Conservation (phyloP, 345 rosid species). For the Citrus mangshanensis region DNA sequence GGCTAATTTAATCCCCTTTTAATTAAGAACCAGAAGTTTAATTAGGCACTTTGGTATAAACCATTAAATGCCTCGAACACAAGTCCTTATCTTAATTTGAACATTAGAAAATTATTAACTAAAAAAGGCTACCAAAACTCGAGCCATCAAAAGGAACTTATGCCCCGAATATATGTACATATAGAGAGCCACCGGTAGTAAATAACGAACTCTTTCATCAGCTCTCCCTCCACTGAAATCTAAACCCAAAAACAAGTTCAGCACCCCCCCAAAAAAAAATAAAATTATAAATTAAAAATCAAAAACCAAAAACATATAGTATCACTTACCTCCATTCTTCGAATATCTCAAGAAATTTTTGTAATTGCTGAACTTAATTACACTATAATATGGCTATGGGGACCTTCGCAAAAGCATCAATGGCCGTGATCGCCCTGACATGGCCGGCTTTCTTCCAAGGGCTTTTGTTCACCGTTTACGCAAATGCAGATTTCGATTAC, state of each 20-base stretch:
- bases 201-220: not conserved
- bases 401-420: slow-evolving; percentile 10
- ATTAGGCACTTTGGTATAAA: too few relatives aligned
- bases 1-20: not conserved
- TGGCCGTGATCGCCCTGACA: slow-evolving; percentile 21
- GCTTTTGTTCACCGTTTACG: slow-evolving; percentile 33
- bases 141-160: not conserved
- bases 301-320: too few relatives aligned
- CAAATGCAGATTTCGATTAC: slow-evolving; percentile 33
- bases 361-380: not conserved
- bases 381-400: slow-evolving; percentile 16
- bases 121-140: not conserved
- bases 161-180: not conserved
- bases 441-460: slow-evolving; percentile 43
- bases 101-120: not conserved
- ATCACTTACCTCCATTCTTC: too few relatives aligned
- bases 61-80: not conserved
- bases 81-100: not conserved
- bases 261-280: too few relatives aligned
- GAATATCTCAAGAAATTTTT: too few relatives aligned
- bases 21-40: not conserved
- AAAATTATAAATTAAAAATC: too few relatives aligned
- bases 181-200: not conserved
- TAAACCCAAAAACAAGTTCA: not conserved
- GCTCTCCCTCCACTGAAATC: not conserved